Base-by-base conservation (phyloP, 148 eudicot species). In the Cornus kousa region DNA sequence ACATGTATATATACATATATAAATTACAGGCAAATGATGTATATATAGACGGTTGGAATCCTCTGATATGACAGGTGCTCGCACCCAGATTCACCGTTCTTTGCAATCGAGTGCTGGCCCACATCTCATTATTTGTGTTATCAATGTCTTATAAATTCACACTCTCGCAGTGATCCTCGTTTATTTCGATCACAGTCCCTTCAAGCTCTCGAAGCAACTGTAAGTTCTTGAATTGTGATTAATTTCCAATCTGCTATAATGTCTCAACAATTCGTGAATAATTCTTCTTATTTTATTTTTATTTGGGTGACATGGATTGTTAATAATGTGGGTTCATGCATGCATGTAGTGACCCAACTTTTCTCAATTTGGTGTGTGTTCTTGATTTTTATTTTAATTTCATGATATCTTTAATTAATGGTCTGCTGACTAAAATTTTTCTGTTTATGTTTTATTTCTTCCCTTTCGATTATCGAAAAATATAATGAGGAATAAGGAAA, bases 171-270 rank as follows among this genome's bases (percentile, higher is more conserved):
- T 14, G 37, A 28, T 16, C 20, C 5, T 71, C n/a, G 73, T 39
- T n/a, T 65, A 39, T 66, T 16, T 67, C 28, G n/a, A 23, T 75
- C 28, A 37, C 9, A 23, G 23, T 43, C 5, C 71, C 13, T 39
- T 64, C 77, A 74, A 20, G 65, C 55, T 14, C 39, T 16, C 14
- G 24, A 75, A 66, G 39, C 78, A 32, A 70, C 70, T 16, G 71
- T 65, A 43, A 75, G 78, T 75, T 4, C 35, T 31, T 6, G 17
- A 62, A 19, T 62, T 62, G 66, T 62, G 66, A 17, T 62, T 62
- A 17, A 20, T 17, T 13, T 62, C 8, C 24, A n/a, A 62, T 19
- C 22, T 50, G 57, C 5, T 50, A 8, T 9, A 12, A 2, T 17
- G 16, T 60, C 65, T 60, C n/a, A 60, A 55, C 60, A 55, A 16